Percentiles rank a stretch among this genome's conserved stretches.
Evolutionary conservation across 352 stramenopile species (phyloP).

Genomic region (Phytophthora litchii): DNA sequence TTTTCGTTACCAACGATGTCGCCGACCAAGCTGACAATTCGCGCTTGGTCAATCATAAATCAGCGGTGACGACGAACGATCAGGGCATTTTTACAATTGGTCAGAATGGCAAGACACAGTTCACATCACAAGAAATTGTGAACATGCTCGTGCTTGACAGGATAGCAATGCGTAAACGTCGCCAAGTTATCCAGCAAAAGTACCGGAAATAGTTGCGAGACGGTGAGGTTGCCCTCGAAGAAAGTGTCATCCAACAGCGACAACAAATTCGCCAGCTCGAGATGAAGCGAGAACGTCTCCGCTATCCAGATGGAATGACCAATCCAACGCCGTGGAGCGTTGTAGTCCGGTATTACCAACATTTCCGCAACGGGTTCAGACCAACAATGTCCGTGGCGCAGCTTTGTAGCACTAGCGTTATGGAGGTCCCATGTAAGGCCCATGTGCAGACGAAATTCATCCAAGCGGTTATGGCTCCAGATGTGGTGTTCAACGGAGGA

Average conservation of each 20-base stretch:
- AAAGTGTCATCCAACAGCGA: neutral
- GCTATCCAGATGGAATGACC: neutral
- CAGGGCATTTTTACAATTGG: neutral
- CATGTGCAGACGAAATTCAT: neutral
- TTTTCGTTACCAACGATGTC: neutral
- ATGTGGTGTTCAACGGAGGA: neutral
- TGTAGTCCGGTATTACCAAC: neutral
- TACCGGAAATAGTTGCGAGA: neutral
- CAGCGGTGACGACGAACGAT: neutral
- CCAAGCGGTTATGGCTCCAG: neutral
- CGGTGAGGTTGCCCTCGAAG: neutral
- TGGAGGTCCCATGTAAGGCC: neutral
- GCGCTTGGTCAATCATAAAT: neutral
- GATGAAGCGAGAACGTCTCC: neutral
- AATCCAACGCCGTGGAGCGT: neutral
- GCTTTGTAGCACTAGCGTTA: neutral
- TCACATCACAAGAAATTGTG: neutral
- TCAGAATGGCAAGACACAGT: neutral
- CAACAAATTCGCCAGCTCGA: neutral
- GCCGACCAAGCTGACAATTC: neutral
- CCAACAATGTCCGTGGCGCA: neutral
- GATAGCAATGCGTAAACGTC: neutral
- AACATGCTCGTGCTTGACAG: neutral
- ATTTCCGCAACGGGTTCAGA: constrained; percentile 2
- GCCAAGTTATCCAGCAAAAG: neutral